phyloP scores from a whole-genome alignment of 2,329 filamentous ascomycete genomes.

The Penicillium fuscoglaucum region DNA sequence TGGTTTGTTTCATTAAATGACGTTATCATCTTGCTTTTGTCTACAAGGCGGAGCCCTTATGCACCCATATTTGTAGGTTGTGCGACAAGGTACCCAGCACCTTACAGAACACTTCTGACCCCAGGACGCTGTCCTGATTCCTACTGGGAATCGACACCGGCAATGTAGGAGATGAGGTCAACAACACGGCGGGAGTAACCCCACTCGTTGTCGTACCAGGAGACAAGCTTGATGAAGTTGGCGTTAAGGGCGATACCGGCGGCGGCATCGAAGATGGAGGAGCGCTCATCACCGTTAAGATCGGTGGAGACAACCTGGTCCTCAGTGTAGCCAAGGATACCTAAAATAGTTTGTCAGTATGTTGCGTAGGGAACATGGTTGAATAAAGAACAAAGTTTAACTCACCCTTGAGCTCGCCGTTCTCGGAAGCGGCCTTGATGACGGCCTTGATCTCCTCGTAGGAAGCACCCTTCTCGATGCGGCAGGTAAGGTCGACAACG shows the following conservation, averaged over 20 bases:
- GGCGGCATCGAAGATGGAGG: slow-evolving; percentile 99
- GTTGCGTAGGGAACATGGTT: too few relatives aligned
- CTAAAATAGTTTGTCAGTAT: background rate
- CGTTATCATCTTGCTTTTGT: slow-evolving; percentile 27
- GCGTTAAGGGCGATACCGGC: slow-evolving; percentile 97
- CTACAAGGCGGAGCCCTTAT: slow-evolving; percentile 8
- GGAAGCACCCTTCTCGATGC: slow-evolving; percentile 78
- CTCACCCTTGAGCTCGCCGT: slow-evolving; percentile 70
- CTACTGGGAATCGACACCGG: slow-evolving; percentile 67
- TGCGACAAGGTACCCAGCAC: slow-evolving; percentile 14
- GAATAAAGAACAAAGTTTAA: background rate
- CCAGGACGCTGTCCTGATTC: slow-evolving; percentile 37
- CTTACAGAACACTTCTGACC: slow-evolving; percentile 39
- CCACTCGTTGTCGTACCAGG: slow-evolving; percentile 99
- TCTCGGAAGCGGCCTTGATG: slow-evolving; percentile 81
- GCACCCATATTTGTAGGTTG: background rate
- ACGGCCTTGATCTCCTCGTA: slow-evolving; percentile 85
- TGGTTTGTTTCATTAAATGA: slow-evolving; percentile 31
- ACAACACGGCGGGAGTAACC: slow-evolving; percentile 96
- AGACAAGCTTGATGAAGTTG: slow-evolving; percentile 98
- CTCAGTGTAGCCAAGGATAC: slow-evolving; percentile 91
- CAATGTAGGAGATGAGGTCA: slow-evolving; percentile 73
- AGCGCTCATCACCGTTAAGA: slow-evolving; percentile 87
- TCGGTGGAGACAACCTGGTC: slow-evolving; percentile 95
- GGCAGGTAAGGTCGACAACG: slow-evolving; percentile 94